Evolutionary conservation across 306 rosid species (phyloP), one percentile per base, ranked within the genome.

Genomic region (Calophaca sinica): DNA sequence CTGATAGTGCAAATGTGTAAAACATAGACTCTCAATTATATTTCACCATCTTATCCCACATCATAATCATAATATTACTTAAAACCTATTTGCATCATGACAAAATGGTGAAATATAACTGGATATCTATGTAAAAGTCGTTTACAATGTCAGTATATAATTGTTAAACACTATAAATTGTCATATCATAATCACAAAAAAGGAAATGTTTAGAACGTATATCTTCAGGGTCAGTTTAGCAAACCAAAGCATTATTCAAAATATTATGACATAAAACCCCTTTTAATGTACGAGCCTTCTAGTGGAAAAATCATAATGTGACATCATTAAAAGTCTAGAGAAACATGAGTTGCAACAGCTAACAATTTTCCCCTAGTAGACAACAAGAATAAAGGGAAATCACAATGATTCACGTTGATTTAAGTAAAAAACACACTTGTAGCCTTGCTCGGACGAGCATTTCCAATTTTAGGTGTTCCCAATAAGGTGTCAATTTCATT

Each of bases 241-340:
- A 70, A 72, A 42, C 31, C 39, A 38, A 54, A 45, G 80, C 60
- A 45, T 65, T 42, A 36, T 58, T 54, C 5, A 53, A 52, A 39
- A 75, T 35, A 20, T 8, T 38, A 29, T 12, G 28, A 52, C 58
- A 75, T 5, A 63, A 2, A 57, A 60, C 14, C 62, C 63, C 28
- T 20, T 76, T 0, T 35, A 51, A 38, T 38, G 35, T 52, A 5
- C 48, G 2, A 26, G 54, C 55, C 13, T 39, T 33, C 29, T 8
- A 29, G 73, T 8, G 42, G 44, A 48, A 44, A 75, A 63, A 51
- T 8, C 36, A 63, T 6, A 32, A 10, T 6, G 11, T 32, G 42
- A 26, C 28, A 53, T 54, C 66, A 71, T 13, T 20, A 20, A 20
- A 39, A 55, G 26, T 64, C 54, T 29, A 29, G 36, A 3, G 4